Percentiles rank a stretch among this genome's conserved stretches.
These are phyloP conservation scores for Pichia eremophila DNA, from an alignment of 805 yeast genomes.

Conservation along the genomic window DNA sequence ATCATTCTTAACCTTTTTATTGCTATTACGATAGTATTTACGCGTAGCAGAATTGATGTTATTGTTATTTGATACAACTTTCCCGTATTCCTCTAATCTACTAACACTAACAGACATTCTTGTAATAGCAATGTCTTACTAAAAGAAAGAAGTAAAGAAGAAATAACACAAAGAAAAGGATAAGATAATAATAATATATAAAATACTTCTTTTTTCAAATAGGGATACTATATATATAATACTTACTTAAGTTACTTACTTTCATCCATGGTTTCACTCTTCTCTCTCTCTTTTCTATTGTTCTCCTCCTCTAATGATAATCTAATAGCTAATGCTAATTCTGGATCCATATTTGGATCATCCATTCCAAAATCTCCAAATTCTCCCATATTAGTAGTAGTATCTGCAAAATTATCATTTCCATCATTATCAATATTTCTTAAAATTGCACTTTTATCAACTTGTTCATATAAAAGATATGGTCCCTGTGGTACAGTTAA, in stretches of 20 bases:
- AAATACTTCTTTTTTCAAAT: too few relatives aligned
- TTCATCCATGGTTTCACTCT: constrained; percentile 10
- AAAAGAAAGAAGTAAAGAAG: not conserved
- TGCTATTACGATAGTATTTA: not conserved
- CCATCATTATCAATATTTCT: constrained; percentile 43
- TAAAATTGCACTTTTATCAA: constrained; percentile 68
- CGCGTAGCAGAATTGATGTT: not conserved
- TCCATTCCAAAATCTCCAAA: constrained; percentile 49
- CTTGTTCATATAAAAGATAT: constrained; percentile 68
- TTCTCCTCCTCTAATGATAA: constrained; percentile 92
- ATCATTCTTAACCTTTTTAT: not conserved
- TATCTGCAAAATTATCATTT: too few relatives aligned
- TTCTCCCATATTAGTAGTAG: constrained; percentile 29
- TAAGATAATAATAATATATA: too few relatives aligned
- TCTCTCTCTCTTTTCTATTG: constrained; percentile 77
- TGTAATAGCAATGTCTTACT: not conserved
- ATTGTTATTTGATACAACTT: not conserved
- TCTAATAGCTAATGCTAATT: constrained; percentile 89
- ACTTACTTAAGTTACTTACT: not conserved
- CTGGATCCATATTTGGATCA: constrained; percentile 93
- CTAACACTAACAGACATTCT: not conserved
- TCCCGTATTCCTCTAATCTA: not conserved
- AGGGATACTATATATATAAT: not conserved
- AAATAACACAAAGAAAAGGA: not conserved
- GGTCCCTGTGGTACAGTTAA: constrained; percentile 87